These are phyloP conservation scores for Aureobasidium leucospermi DNA, from an alignment of 2,329 filamentous ascomycete genomes.

Conservation along the genomic window DNA sequence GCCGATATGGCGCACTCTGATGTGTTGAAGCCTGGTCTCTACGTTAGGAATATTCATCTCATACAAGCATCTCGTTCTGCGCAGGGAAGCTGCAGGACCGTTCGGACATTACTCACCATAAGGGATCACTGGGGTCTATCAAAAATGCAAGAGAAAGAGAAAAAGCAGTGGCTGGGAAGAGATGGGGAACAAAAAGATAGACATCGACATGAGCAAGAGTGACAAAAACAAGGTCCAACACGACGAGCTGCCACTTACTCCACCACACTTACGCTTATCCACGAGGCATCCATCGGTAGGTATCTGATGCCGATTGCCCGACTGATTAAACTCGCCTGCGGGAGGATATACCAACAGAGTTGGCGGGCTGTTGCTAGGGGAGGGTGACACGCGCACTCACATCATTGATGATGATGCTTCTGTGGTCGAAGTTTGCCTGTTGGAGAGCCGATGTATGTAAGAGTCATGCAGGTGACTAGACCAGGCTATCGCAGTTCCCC, in stretches of 20 bases:
- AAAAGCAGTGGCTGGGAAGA: constrained; percentile 5
- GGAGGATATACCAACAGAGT: background rate
- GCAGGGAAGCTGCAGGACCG: background rate
- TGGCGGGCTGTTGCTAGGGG: background rate
- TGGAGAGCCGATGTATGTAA: constrained; percentile 11
- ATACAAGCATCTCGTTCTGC: background rate
- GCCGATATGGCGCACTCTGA: constrained; percentile 14
- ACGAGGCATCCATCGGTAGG: constrained; percentile 3
- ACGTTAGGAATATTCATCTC: background rate
- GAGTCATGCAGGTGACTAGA: background rate
- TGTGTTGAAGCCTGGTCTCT: background rate
- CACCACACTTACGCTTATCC: constrained; percentile 1
- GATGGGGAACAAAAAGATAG: background rate
- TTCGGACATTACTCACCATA: constrained; percentile 7
- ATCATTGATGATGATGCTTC: background rate
- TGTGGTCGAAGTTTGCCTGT: background rate
- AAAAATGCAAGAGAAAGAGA: background rate
- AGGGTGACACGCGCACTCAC: background rate
- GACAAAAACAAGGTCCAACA: background rate
- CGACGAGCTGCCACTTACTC: background rate
- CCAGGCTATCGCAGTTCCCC: background rate
- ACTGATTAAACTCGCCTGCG: background rate
- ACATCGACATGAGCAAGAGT: background rate
- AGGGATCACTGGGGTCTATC: background rate
- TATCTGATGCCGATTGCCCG: background rate